Evolutionary conservation across 2,329 filamentous ascomycete genomes (phyloP).

Genomic region (Xenosphaeropsis pyriputrescens): DNA sequence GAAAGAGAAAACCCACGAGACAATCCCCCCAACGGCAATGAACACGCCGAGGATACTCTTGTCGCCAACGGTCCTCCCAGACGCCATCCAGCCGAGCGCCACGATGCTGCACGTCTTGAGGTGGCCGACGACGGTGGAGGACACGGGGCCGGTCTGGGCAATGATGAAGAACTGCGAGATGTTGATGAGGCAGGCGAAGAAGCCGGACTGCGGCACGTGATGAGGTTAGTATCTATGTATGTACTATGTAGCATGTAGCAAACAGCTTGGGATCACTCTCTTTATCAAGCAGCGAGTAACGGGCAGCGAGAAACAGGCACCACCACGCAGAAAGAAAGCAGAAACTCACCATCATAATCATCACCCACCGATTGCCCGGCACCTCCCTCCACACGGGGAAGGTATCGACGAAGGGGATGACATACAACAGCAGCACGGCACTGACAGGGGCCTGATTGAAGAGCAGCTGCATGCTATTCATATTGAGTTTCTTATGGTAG

Average conservation of each 20-base stretch:
- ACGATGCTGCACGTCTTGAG: slow-evolving; percentile 53
- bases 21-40: slow-evolving; percentile 39
- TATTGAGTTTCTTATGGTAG: slow-evolving; percentile 49
- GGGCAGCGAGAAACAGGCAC: no score
- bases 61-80: slow-evolving; percentile 38
- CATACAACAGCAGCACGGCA: slow-evolving; percentile 46
- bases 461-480: slow-evolving; percentile 55
- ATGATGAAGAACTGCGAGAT: slow-evolving; percentile 49
- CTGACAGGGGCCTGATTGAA: slow-evolving; percentile 54
- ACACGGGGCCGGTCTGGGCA: slow-evolving; percentile 45
- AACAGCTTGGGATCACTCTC: no score
- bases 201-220: slow-evolving; percentile 31
- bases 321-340: not conserved
- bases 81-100: slow-evolving; percentile 43
- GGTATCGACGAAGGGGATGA: slow-evolving; percentile 50
- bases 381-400: slow-evolving; percentile 41
- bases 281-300: no score
- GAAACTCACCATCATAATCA: slow-evolving; percentile 40
- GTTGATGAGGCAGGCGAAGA: slow-evolving; percentile 51
- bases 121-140: slow-evolving; percentile 51
- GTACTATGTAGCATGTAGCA: no score
- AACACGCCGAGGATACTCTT: slow-evolving; percentile 38
- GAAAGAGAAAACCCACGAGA: slow-evolving; percentile 28
- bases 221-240: no score
- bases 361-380: slow-evolving; percentile 33